phyloP scores from a whole-genome alignment of 495 filamentous ascomycete species.

The Penicillium lividum region DNA sequence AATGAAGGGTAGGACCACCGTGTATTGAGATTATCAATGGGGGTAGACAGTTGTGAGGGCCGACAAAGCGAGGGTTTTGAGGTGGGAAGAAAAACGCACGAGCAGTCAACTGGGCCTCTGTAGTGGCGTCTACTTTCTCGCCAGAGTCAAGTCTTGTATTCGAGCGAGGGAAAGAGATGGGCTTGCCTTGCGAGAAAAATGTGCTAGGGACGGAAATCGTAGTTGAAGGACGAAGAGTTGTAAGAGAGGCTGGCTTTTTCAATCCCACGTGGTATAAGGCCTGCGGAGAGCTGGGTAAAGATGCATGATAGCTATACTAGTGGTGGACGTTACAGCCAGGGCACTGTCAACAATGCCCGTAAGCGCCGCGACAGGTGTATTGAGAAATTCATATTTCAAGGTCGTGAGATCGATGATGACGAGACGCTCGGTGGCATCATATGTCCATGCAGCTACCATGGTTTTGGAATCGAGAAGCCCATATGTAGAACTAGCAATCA shows the following conservation, averaged over 20 bases:
- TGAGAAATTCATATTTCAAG: background rate
- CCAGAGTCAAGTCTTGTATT: background rate
- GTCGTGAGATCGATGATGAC: background rate
- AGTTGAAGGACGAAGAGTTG: background rate
- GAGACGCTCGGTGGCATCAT: background rate
- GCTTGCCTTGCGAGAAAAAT: background rate
- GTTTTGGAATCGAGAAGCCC: background rate
- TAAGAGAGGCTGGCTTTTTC: background rate
- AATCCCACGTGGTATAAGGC: constrained; percentile 2
- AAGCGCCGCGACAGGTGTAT: background rate
- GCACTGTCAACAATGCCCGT: background rate
- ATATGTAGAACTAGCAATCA: background rate
- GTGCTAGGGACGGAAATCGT: background rate
- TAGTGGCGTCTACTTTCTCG: background rate
- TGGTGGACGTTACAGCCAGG: background rate
- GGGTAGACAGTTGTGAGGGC: constrained; percentile 29
- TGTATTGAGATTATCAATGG: constrained; percentile 46
- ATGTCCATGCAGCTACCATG: background rate
- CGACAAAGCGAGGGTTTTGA: constrained; percentile 35
- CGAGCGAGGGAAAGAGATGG: constrained; percentile 2
- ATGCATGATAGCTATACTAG: background rate
- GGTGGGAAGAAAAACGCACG: constrained; percentile 43
- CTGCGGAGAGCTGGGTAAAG: background rate
- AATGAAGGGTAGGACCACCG: constrained; percentile 45
- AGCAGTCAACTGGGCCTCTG: constrained; percentile 11